Base-by-base conservation (phyloP, 2,329 filamentous ascomycete species). In the Aquanectria penicillioides region DNA sequence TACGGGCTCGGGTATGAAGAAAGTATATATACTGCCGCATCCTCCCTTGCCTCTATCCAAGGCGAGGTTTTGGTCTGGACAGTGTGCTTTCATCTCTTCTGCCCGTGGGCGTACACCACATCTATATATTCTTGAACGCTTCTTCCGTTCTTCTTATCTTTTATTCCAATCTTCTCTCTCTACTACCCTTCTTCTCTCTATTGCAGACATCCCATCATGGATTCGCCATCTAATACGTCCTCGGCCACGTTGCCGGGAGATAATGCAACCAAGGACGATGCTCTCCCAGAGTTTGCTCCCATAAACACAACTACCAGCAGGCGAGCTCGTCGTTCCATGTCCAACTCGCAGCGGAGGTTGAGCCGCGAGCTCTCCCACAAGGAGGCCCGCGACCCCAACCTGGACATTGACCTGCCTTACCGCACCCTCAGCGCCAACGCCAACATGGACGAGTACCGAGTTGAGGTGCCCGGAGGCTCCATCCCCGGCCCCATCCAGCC, bases 371-470 rank as follows among this genome's bases (percentile, higher is more conserved):
- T 51, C 12, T 63, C 66, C 7, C 69, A 29, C 7, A 80, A 79
- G 57, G 77, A 79, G 56, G 44, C 63, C 10, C 68, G 69, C 37
- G 77, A 81, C 60, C 78, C 78, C 7, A 65, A 76, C 22, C 69
- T 80, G 44, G 82, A 85, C 66, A 68, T 82, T 46, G 81, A 90
- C 67, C 81, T 92, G 1, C 89, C 89, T 3, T 86, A 87, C 68
- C 85, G 89, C 63, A 89, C 86, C 13, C 78, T 92, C 23, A 86
- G 78, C 61, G 78, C 81, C 50, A 74, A 77, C 33, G 87, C 87
- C 61, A 86, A 89, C 70, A 77, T 93, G 53, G 81, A 83, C 28
- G 90, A 93, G 75, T 93, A 89, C 73, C 86, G 82, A 2, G 76
- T 81, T 55, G 89, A 92, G 73, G 87, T 85, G 2, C 74, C 78